Percentiles rank a stretch among this genome's conserved stretches.
Conservation (phyloP, 495 filamentous ascomycete species). For the Hypomontagnella monticulosa region DNA sequence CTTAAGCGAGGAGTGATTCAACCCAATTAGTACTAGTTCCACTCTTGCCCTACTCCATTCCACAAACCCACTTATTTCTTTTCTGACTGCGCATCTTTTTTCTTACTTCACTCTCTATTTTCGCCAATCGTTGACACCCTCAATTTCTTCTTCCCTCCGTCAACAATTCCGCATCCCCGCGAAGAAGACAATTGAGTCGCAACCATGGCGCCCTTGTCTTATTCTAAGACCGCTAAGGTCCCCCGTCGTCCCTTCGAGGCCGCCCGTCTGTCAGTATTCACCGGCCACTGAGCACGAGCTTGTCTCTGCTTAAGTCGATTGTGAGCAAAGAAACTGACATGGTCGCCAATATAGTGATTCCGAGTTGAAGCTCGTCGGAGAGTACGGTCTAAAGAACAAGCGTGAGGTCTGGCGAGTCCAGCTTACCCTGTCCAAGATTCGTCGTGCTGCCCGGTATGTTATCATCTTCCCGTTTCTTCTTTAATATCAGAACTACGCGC, state of each 20-base stretch:
- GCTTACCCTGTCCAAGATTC: conserved; percentile 99
- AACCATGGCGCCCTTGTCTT: conserved; percentile 66
- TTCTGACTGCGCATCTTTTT: conserved; percentile 43
- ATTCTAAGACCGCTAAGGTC: conserved; percentile 99
- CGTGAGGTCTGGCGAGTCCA: conserved; percentile 99
- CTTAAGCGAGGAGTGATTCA: conserved; percentile 44
- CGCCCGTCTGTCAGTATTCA: conserved; percentile 95
- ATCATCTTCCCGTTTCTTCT: background rate
- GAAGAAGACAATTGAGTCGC: conserved; percentile 44
- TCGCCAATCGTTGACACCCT: conserved; percentile 48
- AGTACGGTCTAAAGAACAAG: conserved; percentile 99
- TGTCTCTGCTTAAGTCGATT: conserved; percentile 96
- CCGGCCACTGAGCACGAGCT: conserved; percentile 98
- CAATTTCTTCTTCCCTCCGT: conserved; percentile 34
- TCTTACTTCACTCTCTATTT: conserved; percentile 41
- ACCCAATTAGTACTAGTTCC: conserved; percentile 24
- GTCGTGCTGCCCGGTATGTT: conserved; percentile 98
- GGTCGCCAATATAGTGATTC: conserved; percentile 78
- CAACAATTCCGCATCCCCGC: conserved; percentile 37
- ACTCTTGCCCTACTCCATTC: conserved; percentile 45
- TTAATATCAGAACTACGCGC: background rate
- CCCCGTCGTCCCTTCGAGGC: conserved; percentile 91
- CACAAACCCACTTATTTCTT: conserved; percentile 52
- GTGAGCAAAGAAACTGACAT: conserved; percentile 62
- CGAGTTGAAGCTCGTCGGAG: conserved; percentile 98